Percentiles rank a stretch among this genome's conserved stretches.
Evolutionary conservation across 345 rosid genomes (phyloP).

Genomic region (Boechera stricta): DNA sequence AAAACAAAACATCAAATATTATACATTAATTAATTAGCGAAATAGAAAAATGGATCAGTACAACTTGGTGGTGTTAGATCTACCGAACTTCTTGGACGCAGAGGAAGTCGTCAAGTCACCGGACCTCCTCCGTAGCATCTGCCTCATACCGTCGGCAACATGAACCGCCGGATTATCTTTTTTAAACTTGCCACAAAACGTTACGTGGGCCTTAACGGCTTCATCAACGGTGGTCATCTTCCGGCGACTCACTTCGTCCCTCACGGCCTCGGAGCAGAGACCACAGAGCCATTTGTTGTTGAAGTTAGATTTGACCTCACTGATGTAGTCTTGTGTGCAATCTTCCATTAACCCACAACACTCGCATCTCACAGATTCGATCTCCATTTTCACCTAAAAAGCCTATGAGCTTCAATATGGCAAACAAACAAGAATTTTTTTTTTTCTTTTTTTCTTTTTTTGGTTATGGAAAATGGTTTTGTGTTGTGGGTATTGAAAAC

Average conservation of each 20-base stretch:
- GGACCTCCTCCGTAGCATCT: slow-evolving; percentile 88
- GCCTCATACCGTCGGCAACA: slow-evolving; percentile 96
- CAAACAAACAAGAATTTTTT: not conserved
- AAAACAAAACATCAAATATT: slow-evolving; percentile 30
- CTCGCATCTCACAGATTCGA: slow-evolving; percentile 87
- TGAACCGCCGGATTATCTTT: slow-evolving; percentile 85
- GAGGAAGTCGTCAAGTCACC: slow-evolving; percentile 67
- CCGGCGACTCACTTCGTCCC: slow-evolving; percentile 70
- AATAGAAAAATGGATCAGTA: slow-evolving; percentile 33
- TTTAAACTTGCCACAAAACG: slow-evolving; percentile 89
- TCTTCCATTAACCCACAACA: slow-evolving; percentile 94
- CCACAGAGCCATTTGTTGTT: slow-evolving; percentile 98
- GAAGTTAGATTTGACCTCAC: slow-evolving; percentile 75
- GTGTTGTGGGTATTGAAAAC: slow-evolving; percentile 31
- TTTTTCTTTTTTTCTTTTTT: not conserved
- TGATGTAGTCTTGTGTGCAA: slow-evolving; percentile 85
- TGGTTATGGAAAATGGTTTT: slow-evolving; percentile 32
- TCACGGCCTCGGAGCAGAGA: slow-evolving; percentile 91
- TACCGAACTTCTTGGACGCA: slow-evolving; percentile 71
- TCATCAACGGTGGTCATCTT: slow-evolving; percentile 63
- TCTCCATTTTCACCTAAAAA: slow-evolving; percentile 59
- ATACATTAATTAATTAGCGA: slow-evolving; percentile 36
- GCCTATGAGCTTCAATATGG: slow-evolving; percentile 1
- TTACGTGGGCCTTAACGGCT: slow-evolving; percentile 92
- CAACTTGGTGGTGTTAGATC: slow-evolving; percentile 69